Base-by-base conservation (phyloP, 345 rosid genomes). In the Citrus sinensis region DNA sequence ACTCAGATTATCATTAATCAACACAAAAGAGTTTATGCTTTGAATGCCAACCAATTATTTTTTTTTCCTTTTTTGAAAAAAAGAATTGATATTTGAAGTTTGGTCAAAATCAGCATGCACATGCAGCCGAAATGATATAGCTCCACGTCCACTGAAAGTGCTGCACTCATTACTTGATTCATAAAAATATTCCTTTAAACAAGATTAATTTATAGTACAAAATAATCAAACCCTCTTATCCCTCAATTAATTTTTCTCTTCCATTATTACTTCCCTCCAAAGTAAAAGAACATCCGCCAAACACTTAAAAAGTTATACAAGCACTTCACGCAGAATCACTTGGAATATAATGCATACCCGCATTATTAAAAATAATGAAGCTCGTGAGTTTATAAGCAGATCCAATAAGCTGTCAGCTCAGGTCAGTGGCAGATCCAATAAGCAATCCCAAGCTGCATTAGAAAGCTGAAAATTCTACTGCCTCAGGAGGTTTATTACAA, bases 131-230 rank as follows among this genome's bases (percentile, higher is more conserved):
- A 39, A 14, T 37, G 5, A 37, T 68, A 13, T 46, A 46, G 51
- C 51, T 46, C 51, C 51, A 46, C 51, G 51, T 46, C 51, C 51
- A 46, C 17, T 46, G 16, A 46, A 46, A 11, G 51, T 46, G 51
- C 51, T 3, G 51, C 51, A 4, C 51, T 46, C 51, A 46, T 46
- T 46, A 13, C 51, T 46, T 46, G 51, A 55, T 78, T 74, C 40
- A n/a, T 63, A 30, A 64, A 58, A 59, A 82, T 76, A 82, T 74
- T 83, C 76, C 24, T 17, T 70, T 32, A 24, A 54, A 64, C 64
- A 13, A 46, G 17, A 46, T 46, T 13, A 11, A 46, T 46, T 46
- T 46, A 13, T 46, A 13, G 4, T 46, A 46, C 51, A 46, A 46
- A 46, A 46, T 13, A 46, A 11, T 46, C 51, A 13, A 13, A 13